Conservation (phyloP, 768 basidiomycete genomes). For the Sporobolomyces pararoseus region DNA sequence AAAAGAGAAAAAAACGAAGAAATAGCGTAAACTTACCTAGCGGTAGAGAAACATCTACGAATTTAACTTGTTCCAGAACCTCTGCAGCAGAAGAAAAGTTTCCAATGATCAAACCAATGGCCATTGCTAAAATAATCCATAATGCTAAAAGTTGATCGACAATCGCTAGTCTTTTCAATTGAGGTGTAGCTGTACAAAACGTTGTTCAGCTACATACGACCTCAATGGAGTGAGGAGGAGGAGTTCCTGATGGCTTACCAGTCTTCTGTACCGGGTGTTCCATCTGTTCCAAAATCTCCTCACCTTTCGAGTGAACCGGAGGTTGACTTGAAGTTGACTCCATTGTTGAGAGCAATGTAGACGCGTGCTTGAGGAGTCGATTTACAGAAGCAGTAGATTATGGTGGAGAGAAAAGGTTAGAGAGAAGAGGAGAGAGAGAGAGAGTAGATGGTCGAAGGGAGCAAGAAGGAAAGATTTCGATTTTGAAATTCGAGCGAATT, state of each 20-base stretch:
- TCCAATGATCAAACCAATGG: slow-evolving; percentile 70
- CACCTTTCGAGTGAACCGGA: background rate
- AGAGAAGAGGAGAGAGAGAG: background rate
- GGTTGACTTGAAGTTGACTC: background rate
- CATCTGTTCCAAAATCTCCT: slow-evolving; percentile 4
- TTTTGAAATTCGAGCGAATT: background rate
- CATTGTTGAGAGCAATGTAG: background rate
- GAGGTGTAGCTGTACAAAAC: background rate
- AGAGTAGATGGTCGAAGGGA: background rate
- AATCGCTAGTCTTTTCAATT: slow-evolving; percentile 15
- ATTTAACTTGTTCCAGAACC: slow-evolving; percentile 63
- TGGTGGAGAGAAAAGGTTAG: background rate
- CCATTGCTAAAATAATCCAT: slow-evolving; percentile 65
- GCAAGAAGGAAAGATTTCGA: background rate
- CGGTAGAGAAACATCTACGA: slow-evolving; percentile 70
- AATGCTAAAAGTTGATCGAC: slow-evolving; percentile 31
- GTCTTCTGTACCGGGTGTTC: slow-evolving; percentile 20
- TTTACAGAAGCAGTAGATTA: background rate
- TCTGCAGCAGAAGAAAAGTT: slow-evolving; percentile 59
- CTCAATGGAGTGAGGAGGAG: background rate
- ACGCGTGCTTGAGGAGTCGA: background rate
- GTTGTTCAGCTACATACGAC: background rate
- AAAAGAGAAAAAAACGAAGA: too few relatives aligned
- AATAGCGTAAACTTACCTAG: slow-evolving; percentile 49
- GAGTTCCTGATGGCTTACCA: background rate